Evolutionary conservation across 2,329 filamentous ascomycete genomes (phyloP).

Genomic region (Curvularia hawaiiensis): DNA sequence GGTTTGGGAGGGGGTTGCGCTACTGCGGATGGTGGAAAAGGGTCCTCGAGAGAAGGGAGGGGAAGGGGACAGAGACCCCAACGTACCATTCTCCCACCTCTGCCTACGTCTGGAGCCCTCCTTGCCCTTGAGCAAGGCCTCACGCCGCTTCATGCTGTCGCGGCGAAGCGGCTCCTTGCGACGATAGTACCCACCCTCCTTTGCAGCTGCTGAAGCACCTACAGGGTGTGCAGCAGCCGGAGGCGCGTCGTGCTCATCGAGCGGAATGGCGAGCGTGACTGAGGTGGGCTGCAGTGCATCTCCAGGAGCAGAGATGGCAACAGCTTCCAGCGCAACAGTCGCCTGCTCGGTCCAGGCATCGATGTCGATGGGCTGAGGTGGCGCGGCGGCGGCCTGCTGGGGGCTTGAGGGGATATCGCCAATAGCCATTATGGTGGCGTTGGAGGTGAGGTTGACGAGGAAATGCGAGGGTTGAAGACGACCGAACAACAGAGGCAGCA

Average conservation of each 20-base stretch:
- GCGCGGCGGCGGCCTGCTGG: slow-evolving; percentile 22
- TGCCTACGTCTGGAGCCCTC: slow-evolving; percentile 86
- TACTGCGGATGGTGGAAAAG: slow-evolving; percentile 8
- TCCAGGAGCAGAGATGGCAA: slow-evolving; percentile 46
- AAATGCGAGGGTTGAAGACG: background rate
- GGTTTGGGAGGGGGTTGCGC: background rate
- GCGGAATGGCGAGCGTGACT: slow-evolving; percentile 72
- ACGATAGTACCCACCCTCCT: slow-evolving; percentile 55
- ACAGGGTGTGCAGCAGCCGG: slow-evolving; percentile 29
- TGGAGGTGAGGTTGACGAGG: slow-evolving; percentile 3
- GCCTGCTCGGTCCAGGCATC: slow-evolving; percentile 57
- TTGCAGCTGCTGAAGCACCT: slow-evolving; percentile 41
- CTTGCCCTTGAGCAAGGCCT: slow-evolving; percentile 83
- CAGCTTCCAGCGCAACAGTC: slow-evolving; percentile 49
- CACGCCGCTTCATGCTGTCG: slow-evolving; percentile 69
- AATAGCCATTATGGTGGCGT: slow-evolving; percentile 43
- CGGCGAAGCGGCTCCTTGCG: slow-evolving; percentile 62
- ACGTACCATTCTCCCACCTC: slow-evolving; percentile 89
- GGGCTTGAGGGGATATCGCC: slow-evolving; percentile 30
- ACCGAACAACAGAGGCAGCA: slow-evolving; percentile 1
- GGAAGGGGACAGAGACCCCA: slow-evolving; percentile 10
- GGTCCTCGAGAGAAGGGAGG: slow-evolving; percentile 11
- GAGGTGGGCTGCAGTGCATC: slow-evolving; percentile 58
- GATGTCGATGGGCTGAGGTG: slow-evolving; percentile 46
- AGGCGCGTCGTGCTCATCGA: slow-evolving; percentile 62